Evolutionary conservation across 2,329 filamentous ascomycete genomes (phyloP), one percentile per base, ranked within the genome.

Genomic region (Alternaria rosae): DNA sequence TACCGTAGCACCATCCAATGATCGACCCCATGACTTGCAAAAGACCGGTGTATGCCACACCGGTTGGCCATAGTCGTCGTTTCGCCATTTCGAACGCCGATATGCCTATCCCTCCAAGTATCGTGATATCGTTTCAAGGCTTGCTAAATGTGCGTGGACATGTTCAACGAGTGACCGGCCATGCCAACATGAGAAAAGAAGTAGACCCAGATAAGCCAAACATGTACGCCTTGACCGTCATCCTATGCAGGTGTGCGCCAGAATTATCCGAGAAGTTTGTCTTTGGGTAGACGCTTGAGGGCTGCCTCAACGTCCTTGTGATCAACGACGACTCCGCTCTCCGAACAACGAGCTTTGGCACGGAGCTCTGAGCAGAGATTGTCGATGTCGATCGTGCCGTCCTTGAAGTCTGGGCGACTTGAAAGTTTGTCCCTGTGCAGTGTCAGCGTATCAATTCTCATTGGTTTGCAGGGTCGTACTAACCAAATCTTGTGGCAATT

Each of bases 401-500:
- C 92, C 76, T 94, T 91, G 70, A 97, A 95, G 77, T 91, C 93
- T 62, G 93, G 90, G 79, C 93, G 96, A 35, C 87, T 88, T 82
- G 96, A 92, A 21, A 97, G 81, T 81, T 92, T 93, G 80, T 97
- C 93, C 95, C 94, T 97, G 75, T 59, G 17, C 1, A 5, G 12
- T 66, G 78, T 89, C 59, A 71, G 64, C 51, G 23, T 15, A 20
- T 41, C 21, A 57, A 23, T 7, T n/a, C 1, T 42, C 57, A 30
- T 13, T 47, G 4, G 3, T 1, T 26, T 44, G 2, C 30, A 6
- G n/a, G 4, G 13, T 26, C 44, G 2, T 53, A 84, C 91, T 76
- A 87, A 97, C 94, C 94, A 98, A 54, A 98, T 94, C 77, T 95
- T 94, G 71, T 91, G 94, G 82, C 94, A 97, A 62, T 88, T 93